A percentile compares a stretch with the other conserved stretches of the same genome.
These are phyloP conservation scores for Aspergillus steynii DNA, from an alignment of 495 filamentous ascomycete genomes.

Conservation along the genomic window DNA sequence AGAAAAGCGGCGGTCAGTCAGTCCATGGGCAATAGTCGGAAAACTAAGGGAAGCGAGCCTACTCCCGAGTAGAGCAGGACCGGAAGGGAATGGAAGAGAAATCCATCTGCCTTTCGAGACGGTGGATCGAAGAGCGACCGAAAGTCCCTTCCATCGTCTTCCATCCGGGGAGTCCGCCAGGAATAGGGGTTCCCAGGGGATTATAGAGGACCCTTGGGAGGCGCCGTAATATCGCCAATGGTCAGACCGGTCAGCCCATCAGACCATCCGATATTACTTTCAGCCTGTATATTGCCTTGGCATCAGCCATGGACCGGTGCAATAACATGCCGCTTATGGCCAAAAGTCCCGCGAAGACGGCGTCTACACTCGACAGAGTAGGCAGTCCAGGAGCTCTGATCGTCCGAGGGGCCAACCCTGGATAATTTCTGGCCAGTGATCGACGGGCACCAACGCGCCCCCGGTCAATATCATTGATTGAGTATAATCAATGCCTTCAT, in stretches of 20 bases:
- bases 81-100: too few relatives aligned
- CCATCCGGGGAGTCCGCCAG: not conserved
- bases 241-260: not conserved
- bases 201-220: too few relatives aligned
- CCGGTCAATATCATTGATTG: not conserved
- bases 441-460: not conserved
- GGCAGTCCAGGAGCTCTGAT: not conserved
- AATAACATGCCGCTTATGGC: not conserved
- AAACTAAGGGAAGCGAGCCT: not conserved
- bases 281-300: not conserved
- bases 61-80: too few relatives aligned
- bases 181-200: not conserved
- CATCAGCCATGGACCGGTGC: not conserved
- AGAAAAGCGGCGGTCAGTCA: not conserved
- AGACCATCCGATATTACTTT: not conserved
- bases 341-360: not conserved
- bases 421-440: not conserved
- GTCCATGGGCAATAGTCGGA: not conserved
- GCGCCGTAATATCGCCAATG: too few relatives aligned
- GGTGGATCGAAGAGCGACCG: not conserved
- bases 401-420: not conserved
- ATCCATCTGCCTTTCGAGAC: too few relatives aligned
- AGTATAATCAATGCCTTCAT: not conserved
- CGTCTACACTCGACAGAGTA: too few relatives aligned
- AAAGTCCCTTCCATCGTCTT: not conserved